phyloP scores from a whole-genome alignment of 2,329 filamentous ascomycete genomes.

The Chrysoporthe puriensis region DNA sequence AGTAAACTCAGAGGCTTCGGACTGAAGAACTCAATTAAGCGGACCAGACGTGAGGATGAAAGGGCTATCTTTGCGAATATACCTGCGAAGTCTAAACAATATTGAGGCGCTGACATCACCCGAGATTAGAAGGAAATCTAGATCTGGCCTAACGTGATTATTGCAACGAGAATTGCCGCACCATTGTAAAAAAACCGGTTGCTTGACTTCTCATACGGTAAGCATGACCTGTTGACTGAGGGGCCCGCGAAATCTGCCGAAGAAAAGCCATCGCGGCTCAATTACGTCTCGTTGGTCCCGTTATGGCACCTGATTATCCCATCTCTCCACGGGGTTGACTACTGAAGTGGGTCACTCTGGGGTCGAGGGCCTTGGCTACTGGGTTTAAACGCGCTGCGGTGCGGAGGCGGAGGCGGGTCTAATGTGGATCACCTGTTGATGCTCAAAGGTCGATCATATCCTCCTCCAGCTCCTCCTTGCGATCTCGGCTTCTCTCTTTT shows the following conservation, averaged over 20 bases:
- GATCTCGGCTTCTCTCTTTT: neutral
- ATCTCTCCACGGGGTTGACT: slow-evolving; percentile 13
- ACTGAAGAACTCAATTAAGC: too few relatives aligned
- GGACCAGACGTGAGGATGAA: too few relatives aligned
- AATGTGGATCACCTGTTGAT: neutral
- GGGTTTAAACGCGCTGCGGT: neutral
- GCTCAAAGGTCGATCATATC: neutral
- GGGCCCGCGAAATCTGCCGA: neutral
- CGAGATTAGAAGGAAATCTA: too few relatives aligned
- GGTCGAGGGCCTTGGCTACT: neutral
- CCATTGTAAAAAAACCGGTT: neutral
- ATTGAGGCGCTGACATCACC: neutral
- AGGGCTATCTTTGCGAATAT: too few relatives aligned
- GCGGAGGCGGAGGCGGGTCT: slow-evolving; percentile 4
- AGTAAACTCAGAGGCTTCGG: too few relatives aligned
- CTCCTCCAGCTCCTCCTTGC: neutral
- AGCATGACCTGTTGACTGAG: too few relatives aligned
- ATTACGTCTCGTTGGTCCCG: neutral
- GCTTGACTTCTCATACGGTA: too few relatives aligned
- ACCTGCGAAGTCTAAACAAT: too few relatives aligned
- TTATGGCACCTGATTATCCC: neutral
- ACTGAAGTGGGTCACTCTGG: slow-evolving; percentile 8
- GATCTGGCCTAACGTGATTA: too few relatives aligned
- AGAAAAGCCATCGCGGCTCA: neutral
- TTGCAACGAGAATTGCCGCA: neutral